Evolutionary conservation across 176 grass and related monocot species (phyloP).

Genomic region (Oryza glumipatula): DNA sequence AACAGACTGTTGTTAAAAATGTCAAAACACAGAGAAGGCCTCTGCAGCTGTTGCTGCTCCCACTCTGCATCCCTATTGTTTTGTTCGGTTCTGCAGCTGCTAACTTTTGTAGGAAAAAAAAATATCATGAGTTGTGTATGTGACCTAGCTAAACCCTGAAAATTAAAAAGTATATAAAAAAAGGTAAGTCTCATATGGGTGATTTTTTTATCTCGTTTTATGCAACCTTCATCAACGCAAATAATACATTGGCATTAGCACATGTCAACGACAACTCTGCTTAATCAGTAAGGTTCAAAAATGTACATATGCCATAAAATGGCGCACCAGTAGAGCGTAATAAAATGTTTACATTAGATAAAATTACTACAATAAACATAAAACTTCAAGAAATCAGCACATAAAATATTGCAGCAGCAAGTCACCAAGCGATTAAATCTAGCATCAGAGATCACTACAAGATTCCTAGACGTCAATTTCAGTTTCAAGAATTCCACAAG

Average conservation of each 20-base stretch:
- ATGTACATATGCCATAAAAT: neutral
- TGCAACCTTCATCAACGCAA: neutral
- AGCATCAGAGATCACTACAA: neutral
- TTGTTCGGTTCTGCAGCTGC: no score
- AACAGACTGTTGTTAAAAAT: no score
- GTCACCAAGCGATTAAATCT: neutral
- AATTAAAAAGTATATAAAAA: neutral
- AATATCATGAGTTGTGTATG: no score
- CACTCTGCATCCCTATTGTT: no score
- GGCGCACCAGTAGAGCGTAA: neutral
- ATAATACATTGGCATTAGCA: neutral
- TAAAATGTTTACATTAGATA: neutral
- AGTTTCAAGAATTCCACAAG: neutral
- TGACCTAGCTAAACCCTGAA: neutral
- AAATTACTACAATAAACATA: neutral
- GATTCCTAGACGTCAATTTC: neutral
- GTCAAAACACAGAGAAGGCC: no score
- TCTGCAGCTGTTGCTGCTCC: no score
- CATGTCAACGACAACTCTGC: neutral
- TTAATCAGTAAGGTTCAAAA: neutral
- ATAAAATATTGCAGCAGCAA: neutral
- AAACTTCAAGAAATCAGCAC: neutral
- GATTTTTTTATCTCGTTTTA: neutral
- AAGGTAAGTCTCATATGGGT: neutral
- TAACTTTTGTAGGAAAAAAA: no score